Conservation (phyloP, 225 moss, liverwort and hornwort species). For the Pseudoscleropodium purum region DNA sequence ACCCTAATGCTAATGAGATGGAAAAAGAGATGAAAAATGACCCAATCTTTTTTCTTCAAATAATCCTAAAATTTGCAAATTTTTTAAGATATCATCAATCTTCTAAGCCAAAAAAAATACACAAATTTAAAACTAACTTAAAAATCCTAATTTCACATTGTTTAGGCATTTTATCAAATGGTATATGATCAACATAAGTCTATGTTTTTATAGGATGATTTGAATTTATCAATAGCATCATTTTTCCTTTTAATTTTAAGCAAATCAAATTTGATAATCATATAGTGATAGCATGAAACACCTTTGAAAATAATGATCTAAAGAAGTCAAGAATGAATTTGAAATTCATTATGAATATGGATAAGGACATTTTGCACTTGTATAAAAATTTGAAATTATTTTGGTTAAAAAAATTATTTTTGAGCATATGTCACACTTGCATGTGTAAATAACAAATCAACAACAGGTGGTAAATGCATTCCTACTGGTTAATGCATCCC, state of each 20-base stretch:
- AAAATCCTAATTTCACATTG: background rate
- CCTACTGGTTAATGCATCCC: no score
- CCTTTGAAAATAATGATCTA: background rate
- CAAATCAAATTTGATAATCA: background rate
- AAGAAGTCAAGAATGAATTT: background rate
- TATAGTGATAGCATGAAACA: background rate
- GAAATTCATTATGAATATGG: background rate
- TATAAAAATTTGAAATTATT: background rate
- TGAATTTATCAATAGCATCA: background rate
- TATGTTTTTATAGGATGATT: background rate
- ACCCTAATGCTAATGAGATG: background rate
- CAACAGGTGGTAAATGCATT: background rate
- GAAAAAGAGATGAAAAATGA: conserved; percentile 47
- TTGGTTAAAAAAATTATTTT: background rate
- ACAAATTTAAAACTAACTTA: background rate
- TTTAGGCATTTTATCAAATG: background rate
- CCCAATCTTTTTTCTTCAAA: conserved; percentile 19
- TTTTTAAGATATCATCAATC: background rate
- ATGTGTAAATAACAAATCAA: background rate
- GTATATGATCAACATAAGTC: background rate
- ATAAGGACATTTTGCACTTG: background rate
- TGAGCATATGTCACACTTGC: background rate
- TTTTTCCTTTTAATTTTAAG: background rate
- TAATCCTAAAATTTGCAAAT: background rate
- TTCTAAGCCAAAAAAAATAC: background rate